Evolutionary conservation across 2,329 filamentous ascomycete genomes (phyloP).

Genomic region (Blastomyces gilchristii): DNA sequence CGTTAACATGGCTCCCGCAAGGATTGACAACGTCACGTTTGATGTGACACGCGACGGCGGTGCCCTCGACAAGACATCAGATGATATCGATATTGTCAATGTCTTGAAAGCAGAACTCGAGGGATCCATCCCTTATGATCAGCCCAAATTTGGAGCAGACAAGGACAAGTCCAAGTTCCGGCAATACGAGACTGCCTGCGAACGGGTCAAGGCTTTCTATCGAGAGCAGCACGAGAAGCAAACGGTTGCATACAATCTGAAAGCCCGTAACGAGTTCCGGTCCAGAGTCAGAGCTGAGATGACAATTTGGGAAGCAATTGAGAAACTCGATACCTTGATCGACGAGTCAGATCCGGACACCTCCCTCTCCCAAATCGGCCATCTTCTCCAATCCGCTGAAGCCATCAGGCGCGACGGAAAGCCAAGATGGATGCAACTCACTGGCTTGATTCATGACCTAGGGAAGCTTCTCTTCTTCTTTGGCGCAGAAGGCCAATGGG

Average conservation of each 20-base stretch:
- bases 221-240: constrained; percentile 49
- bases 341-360: constrained; percentile 90
- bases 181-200: constrained; percentile 66
- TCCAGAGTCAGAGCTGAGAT: constrained; percentile 61
- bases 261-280: constrained; percentile 63
- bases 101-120: constrained; percentile 43
- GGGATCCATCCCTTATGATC: constrained; percentile 38
- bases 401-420: constrained; percentile 67
- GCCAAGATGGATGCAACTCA: constrained; percentile 27
- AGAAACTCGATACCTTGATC: constrained; percentile 83
- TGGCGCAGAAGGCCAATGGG: constrained; percentile 81
- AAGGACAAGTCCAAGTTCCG: constrained; percentile 67
- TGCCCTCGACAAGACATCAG: constrained; percentile 43
- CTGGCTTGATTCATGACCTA: constrained; percentile 29
- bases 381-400: constrained; percentile 79
- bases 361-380: constrained; percentile 76
- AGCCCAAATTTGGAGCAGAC: constrained; percentile 53
- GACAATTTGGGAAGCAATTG: constrained; percentile 84
- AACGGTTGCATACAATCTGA: constrained; percentile 60
- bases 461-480: constrained; percentile 27
- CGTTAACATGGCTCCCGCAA: neutral
- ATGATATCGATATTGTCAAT: constrained; percentile 45
- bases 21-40: neutral
- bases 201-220: constrained; percentile 73
- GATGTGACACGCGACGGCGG: constrained; percentile 39